Evolutionary conservation across 495 filamentous ascomycete genomes (phyloP).

Genomic region (Chaetomium tenue): DNA sequence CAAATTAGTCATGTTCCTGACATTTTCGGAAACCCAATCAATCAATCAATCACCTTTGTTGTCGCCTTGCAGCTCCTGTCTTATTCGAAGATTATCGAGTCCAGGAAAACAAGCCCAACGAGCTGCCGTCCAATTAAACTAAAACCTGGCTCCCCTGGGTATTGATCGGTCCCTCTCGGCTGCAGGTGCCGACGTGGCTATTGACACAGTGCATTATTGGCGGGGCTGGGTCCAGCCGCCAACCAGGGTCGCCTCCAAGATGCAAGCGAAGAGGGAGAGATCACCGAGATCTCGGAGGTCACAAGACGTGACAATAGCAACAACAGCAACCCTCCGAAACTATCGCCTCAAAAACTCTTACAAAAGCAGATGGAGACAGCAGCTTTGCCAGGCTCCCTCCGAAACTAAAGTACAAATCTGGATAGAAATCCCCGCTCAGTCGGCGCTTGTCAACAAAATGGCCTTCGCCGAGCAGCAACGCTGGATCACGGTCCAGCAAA

Average conservation of each 20-base stretch:
- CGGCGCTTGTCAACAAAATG: conserved; percentile 44
- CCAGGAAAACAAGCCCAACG: not conserved
- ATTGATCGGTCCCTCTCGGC: conserved; percentile 16
- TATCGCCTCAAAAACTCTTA: conserved; percentile 8
- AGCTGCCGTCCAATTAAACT: conserved; percentile 13
- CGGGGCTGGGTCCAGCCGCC: conserved; percentile 10
- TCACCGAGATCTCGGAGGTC: not conserved
- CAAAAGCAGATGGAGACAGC: conserved; percentile 22
- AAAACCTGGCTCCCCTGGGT: not conserved
- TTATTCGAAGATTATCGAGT: not conserved
- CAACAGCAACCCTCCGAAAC: not conserved
- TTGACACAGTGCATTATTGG: conserved; percentile 14
- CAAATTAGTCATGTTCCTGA: conserved; percentile 7
- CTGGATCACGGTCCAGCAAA: conserved; percentile 96
- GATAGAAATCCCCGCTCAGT: conserved; percentile 17
- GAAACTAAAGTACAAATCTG: conserved; percentile 18
- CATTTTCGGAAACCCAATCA: not conserved
- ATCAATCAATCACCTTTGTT: conserved; percentile 11
- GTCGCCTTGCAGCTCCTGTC: conserved; percentile 5
- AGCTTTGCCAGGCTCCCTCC: conserved; percentile 12
- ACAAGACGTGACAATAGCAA: conserved; percentile 3
- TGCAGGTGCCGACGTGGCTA: conserved; percentile 3
- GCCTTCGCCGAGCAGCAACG: conserved; percentile 66
- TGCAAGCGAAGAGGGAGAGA: conserved; percentile 7
- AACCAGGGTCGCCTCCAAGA: not conserved